Evolutionary conservation across 352 stramenopile species (phyloP), one percentile per base, ranked within the genome.

Genomic region (Pythium utonaiense): DNA sequence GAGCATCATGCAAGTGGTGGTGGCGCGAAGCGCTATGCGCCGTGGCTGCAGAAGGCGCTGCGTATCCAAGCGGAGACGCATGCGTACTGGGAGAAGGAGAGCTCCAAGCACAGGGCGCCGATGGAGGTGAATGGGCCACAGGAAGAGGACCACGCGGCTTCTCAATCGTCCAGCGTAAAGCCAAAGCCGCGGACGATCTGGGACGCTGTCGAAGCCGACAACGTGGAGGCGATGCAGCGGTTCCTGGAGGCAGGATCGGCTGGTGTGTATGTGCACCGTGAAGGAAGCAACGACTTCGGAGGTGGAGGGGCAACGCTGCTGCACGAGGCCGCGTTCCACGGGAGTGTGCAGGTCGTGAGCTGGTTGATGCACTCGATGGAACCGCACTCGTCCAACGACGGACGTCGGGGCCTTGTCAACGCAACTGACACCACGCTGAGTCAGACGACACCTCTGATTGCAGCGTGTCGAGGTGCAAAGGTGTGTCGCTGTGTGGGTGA

Each of bases 361-460:
- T 70, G 65, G 14, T 30, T 90, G 3, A 48, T 86, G 7, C 30
- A 59, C 3, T 72, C 78, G 34, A 42, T 88, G 16, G 60, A 79
- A 48, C 57, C 60, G 0, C 63, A 69, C 3, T 80, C 70, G 21
- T 57, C 64, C 0, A 60, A 47, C 13, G 70, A 88, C 42, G 62
- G 57, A 13, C 60, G 67, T 17, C 58, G 57, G 0, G 42, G 60
- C n/a, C 65, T 58, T 13, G 66, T 86, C 24, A 83, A 86, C 45
- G 61, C 64, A 6, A 51, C 78, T 19, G 80, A 92, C 57, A 86
- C 80, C 0, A 54, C 73, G 25, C 73, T 76, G 53, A 82, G 74
- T 31, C 61, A 67, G 19, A 80, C 71, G 14, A 88, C 83, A 0
- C 70, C 83, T 0, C 62, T 92, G 57, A 70, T 92, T n/a, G 78